Conservation (phyloP, 208 protist species). For the Porcisia deanei region DNA sequence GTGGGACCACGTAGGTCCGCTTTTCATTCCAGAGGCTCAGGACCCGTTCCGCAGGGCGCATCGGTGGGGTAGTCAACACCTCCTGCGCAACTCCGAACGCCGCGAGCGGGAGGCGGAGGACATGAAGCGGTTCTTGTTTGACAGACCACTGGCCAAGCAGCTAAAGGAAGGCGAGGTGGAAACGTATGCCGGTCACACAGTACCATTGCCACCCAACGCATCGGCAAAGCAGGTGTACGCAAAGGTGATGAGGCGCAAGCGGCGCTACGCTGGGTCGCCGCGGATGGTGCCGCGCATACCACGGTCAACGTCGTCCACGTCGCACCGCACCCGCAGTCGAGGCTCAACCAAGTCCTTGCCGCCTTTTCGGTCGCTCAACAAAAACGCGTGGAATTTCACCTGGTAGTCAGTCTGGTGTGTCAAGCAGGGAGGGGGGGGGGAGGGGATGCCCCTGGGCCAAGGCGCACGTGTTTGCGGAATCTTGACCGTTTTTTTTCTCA, state of each 20-base stretch:
- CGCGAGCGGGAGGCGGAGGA: conserved; percentile 49
- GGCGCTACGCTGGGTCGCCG: conserved; percentile 68
- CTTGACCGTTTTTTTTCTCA: not conserved
- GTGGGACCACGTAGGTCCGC: conserved; percentile 58
- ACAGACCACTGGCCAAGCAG: conserved; percentile 57
- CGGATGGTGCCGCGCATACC: conserved; percentile 38
- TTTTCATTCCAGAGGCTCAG: conserved; percentile 53
- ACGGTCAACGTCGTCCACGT: conserved; percentile 28
- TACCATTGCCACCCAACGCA: conserved; percentile 75
- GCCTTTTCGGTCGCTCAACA: conserved; percentile 67
- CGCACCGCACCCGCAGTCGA: conserved; percentile 6
- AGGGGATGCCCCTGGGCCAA: too few relatives aligned
- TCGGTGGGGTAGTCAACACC: conserved; percentile 59
- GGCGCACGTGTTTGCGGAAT: too few relatives aligned
- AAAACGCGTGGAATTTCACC: conserved; percentile 86
- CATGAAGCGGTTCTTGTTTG: conserved; percentile 63
- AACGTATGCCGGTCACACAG: conserved; percentile 77
- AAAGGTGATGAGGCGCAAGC: conserved; percentile 65
- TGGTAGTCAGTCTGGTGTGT: conserved; percentile 42
- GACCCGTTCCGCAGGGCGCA: conserved; percentile 68
- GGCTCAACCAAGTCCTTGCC: conserved; percentile 24
- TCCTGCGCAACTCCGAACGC: conserved; percentile 72
- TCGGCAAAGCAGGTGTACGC: conserved; percentile 65
- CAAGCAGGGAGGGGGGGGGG: too few relatives aligned
- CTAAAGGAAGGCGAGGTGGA: conserved; percentile 66